A percentile compares a stretch with the other conserved stretches of the same genome.
Conservation (phyloP, 495 filamentous ascomycete species). For the Hyaloscypha finlandica region DNA sequence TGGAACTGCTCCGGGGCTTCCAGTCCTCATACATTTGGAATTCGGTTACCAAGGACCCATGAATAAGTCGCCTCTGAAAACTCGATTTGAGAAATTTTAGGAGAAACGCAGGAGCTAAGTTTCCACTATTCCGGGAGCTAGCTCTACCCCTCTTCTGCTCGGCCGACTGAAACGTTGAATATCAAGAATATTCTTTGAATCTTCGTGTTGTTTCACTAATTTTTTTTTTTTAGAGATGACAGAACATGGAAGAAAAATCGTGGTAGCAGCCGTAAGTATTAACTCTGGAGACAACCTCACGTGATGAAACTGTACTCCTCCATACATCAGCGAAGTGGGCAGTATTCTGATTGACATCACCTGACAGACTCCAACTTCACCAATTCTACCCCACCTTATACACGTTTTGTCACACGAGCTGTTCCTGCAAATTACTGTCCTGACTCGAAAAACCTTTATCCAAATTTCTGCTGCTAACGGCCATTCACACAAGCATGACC, state of each 20-base stretch:
- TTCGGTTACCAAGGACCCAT: too few species aligned
- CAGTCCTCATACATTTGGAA: too few species aligned
- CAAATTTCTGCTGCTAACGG: not conserved
- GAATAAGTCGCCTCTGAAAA: too few species aligned
- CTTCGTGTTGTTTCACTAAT: not conserved
- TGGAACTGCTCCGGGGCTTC: too few species aligned
- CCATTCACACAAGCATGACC: constrained; percentile 11
- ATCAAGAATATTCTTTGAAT: not conserved
- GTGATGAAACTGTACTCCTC: not conserved
- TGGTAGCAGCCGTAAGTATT: constrained; percentile 12
- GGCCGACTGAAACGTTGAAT: not conserved
- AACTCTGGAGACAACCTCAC: not conserved
- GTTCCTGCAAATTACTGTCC: constrained; percentile 4
- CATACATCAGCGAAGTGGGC: not conserved
- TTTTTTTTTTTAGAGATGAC: not conserved
- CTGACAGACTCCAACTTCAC: constrained; percentile 21
- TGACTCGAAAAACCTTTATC: constrained; percentile 21
- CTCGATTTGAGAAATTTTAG: too few species aligned
- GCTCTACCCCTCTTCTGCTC: not conserved
- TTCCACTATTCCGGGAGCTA: not conserved
- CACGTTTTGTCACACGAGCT: constrained; percentile 11
- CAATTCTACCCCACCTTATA: constrained; percentile 17
- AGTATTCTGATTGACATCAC: not conserved
- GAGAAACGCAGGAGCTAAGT: too few species aligned
- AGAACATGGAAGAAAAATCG: not conserved